Base-by-base conservation (phyloP, 768 basidiomycete species). In the Inosperma sp. region DNA sequence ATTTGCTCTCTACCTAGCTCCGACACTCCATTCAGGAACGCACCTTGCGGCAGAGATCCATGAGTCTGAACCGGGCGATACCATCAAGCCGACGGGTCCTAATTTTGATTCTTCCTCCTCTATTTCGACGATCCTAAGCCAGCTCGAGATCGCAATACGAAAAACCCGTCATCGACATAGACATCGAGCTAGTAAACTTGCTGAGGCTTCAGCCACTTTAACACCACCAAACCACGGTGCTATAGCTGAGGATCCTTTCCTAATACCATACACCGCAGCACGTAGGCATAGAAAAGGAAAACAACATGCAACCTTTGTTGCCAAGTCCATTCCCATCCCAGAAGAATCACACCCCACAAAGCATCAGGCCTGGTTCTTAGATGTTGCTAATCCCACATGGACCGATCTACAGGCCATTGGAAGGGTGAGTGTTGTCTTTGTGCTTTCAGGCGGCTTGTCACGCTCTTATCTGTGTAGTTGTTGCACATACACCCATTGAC, bases 401-500 rank as follows among this genome's bases (percentile, higher is more conserved):
- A 86, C 87, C 41, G 93, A 95, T 64, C 81, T 95, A 76, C 78
- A 86, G 52, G 80, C 84, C 5, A 76, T 97, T 42, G 88, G 92
- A 36, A 92, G 88, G 77, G 90, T 84, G 58, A 46, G 74, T 62
- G 29, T 13, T 27, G n/a, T 29, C 17, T 42, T 47, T 12, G 9
- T 33, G 22, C 33, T 13, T 16, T 29, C 14, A 29, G 13, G 22
- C 48, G 21, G 19, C 40, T 23, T 42, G 56, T 29, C 31, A 31
- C 14, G 23, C 19, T n/a, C 33, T 35, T 16, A 42, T 9, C 30
- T 40, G 36, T 35, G 12, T 58, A 93, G 91, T 69, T 89, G 14
- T 72, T 95, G 21, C 88, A 90, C 54, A 76, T 97, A 1, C 94
- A 97, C 65, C 94, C 94, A 0, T 70, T 97, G 39, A 95, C 93